Evolutionary conservation across 2,329 filamentous ascomycete genomes (phyloP).

Genomic region (Cercospora berteroae): DNA sequence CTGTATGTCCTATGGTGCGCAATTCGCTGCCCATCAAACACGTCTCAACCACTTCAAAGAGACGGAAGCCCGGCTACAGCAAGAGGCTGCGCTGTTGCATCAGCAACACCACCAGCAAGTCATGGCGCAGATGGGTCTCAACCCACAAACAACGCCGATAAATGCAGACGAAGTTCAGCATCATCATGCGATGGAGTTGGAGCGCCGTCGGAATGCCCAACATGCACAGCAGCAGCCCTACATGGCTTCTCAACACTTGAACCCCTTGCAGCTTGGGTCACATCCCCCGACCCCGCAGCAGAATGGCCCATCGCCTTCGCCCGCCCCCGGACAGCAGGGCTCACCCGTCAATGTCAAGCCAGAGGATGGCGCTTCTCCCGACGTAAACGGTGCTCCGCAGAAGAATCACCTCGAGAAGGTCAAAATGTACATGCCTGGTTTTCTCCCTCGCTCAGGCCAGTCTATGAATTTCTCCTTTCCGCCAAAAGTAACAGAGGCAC

Average conservation of each 20-base stretch:
- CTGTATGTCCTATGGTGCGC: conserved; percentile 36
- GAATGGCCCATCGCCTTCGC: conserved; percentile 13
- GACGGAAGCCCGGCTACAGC: conserved; percentile 23
- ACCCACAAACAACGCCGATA: conserved; percentile 7
- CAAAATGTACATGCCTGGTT: conserved; percentile 28
- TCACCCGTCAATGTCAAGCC: conserved; percentile 2
- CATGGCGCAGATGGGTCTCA: conserved; percentile 26
- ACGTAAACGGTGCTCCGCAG: conserved; percentile 10
- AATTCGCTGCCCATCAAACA: conserved; percentile 31
- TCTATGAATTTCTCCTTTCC: conserved; percentile 35
- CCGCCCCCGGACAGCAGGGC: conserved; percentile 5
- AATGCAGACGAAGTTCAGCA: conserved; percentile 19
- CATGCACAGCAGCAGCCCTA: conserved; percentile 27
- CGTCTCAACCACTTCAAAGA: conserved; percentile 30
- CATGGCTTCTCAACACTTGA: conserved; percentile 26
- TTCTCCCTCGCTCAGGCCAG: conserved; percentile 30
- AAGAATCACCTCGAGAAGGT: conserved; percentile 22
- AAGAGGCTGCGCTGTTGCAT: conserved; percentile 27
- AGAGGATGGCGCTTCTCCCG: not conserved
- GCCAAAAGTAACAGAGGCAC: conserved; percentile 23
- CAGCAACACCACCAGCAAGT: conserved; percentile 26
- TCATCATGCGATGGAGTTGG: conserved; percentile 28
- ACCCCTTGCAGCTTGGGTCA: conserved; percentile 25
- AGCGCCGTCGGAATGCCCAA: conserved; percentile 25
- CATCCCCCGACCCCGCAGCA: conserved; percentile 15